A percentile compares a stretch with the other conserved stretches of the same genome.
Conservation (phyloP, 2,329 filamentous ascomycete genomes). For the Trichoderma citrinoviride region DNA sequence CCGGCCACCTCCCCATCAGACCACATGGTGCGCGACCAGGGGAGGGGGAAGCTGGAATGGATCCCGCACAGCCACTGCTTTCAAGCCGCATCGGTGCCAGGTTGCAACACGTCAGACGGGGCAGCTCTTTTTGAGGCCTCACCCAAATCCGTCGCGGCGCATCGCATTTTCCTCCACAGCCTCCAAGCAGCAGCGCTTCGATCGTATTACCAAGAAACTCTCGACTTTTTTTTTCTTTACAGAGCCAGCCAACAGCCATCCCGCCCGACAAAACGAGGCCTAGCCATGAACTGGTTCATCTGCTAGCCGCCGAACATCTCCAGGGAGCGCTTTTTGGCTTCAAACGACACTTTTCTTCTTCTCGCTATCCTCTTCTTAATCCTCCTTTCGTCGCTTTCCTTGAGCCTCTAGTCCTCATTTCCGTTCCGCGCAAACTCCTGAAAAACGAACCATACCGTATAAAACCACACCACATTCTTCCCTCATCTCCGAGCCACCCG, state of each 20-base stretch:
- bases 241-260: neutral
- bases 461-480: neutral
- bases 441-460: neutral
- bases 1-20: too few species aligned
- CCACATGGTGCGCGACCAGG: slow-evolving; percentile 5
- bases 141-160: slow-evolving; percentile 2
- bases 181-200: neutral
- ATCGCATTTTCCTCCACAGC: neutral
- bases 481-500: neutral
- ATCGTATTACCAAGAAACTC: too few species aligned
- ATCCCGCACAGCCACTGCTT: slow-evolving; percentile 14
- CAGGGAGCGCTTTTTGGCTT: neutral
- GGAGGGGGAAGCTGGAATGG: slow-evolving; percentile 5
- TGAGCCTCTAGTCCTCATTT: neutral
- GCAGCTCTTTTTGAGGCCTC: slow-evolving; percentile 3
- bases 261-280: neutral
- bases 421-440: neutral
- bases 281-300: slow-evolving; percentile 21
- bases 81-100: neutral
- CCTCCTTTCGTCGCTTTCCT: too few species aligned
- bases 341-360: neutral
- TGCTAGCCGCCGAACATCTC: slow-evolving; percentile 10
- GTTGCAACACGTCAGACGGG: slow-evolving; percentile 15
- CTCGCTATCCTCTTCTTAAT: neutral
- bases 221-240: too few species aligned